A percentile compares a stretch with the other conserved stretches of the same genome.
These are phyloP conservation scores for Metschnikowia bowlesiae DNA, from an alignment of 805 yeast species.

Conservation along the genomic window DNA sequence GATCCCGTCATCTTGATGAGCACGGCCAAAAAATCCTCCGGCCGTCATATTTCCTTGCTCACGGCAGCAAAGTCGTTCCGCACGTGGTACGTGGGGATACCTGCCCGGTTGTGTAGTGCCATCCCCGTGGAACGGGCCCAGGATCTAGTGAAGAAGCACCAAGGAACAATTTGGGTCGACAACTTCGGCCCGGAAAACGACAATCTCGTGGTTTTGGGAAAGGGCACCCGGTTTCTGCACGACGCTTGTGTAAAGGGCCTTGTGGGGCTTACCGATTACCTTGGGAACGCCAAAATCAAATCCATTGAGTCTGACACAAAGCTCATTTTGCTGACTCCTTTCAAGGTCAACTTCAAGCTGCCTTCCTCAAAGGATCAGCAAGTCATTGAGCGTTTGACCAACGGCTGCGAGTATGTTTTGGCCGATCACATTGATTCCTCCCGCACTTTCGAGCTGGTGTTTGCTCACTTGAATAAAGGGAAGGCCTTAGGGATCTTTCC, in stretches of 20 bases:
- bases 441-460: conserved; percentile 34
- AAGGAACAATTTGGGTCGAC: conserved; percentile 26
- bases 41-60: conserved; percentile 32
- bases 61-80: conserved; percentile 37
- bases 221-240: conserved; percentile 29
- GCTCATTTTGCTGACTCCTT: conserved; percentile 23
- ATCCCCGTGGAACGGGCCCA: conserved; percentile 43
- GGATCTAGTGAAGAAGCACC: conserved; percentile 28
- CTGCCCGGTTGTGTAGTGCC: conserved; percentile 30
- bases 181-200: conserved; percentile 18
- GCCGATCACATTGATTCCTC: conserved; percentile 41
- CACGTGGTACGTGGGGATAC: conserved; percentile 27
- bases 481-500: conserved; percentile 39
- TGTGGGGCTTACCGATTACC: conserved; percentile 33
- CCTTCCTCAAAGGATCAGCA: conserved; percentile 12
- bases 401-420: conserved; percentile 30
- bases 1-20: conserved; percentile 38
- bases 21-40: conserved; percentile 27
- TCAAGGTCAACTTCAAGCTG: conserved; percentile 15
- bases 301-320: conserved; percentile 28
- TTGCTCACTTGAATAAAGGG: conserved; percentile 31
- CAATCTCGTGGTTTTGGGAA: conserved; percentile 24
- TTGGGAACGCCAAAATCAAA: conserved; percentile 32
- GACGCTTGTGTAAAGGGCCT: conserved; percentile 35
- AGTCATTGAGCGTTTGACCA: conserved; percentile 14